Evolutionary conservation across 2,329 filamentous ascomycete genomes (phyloP).

Genomic region (Rutstroemia sp.): DNA sequence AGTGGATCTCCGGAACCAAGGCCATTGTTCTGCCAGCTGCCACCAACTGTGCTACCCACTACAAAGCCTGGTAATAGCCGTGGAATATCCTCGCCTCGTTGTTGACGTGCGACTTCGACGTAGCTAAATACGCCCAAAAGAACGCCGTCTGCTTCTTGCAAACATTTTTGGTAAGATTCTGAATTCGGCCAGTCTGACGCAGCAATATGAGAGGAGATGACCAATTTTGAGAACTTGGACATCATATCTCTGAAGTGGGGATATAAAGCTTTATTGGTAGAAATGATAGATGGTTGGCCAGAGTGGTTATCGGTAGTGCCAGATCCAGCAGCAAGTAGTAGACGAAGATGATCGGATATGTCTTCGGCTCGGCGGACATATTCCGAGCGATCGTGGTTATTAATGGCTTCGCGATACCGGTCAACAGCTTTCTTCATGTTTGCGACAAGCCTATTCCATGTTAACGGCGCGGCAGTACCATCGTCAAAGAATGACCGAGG

Average conservation of each 20-base stretch:
- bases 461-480: conserved; percentile 68
- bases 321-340: conserved; percentile 90
- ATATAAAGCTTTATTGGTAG: conserved; percentile 93
- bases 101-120: conserved; percentile 88
- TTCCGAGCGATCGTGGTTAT: conserved; percentile 73
- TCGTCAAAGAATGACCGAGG: conserved; percentile 89
- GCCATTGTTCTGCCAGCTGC: conserved; percentile 77
- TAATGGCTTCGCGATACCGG: conserved; percentile 83
- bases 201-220: conserved; percentile 95
- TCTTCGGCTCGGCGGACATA: conserved; percentile 95
- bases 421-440: conserved; percentile 92
- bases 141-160: conserved; percentile 96
- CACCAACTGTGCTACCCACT: conserved; percentile 73
- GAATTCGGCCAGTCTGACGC: conserved; percentile 92
- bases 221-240: conserved; percentile 99
- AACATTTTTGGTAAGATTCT: conserved; percentile 88
- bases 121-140: conserved; percentile 91
- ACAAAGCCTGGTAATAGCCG: conserved; percentile 93
- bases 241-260: conserved; percentile 99
- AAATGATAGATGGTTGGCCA: conserved; percentile 98
- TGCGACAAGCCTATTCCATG: conserved; percentile 82
- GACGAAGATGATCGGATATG: conserved; percentile 89
- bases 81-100: conserved; percentile 86
- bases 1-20: conserved; percentile 60
- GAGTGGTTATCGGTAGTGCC: conserved; percentile 98